Percentiles rank a stretch among this genome's conserved stretches.
Evolutionary conservation across 139 green algal species (phyloP).

Genomic region (Chlorella sp.): DNA sequence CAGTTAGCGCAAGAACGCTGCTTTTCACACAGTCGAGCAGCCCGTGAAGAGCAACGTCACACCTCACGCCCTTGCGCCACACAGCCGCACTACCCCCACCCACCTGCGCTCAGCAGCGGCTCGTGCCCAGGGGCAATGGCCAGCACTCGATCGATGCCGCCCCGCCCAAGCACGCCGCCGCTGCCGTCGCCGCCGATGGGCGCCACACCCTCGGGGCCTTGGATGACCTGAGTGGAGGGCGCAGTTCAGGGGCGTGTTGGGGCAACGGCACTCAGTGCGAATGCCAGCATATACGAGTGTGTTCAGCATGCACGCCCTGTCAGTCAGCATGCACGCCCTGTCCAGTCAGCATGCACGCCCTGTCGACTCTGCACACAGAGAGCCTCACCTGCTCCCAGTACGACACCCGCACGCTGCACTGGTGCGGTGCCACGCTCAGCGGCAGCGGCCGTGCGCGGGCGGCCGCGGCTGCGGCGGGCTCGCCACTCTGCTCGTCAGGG

Average conservation of each 20-base stretch:
- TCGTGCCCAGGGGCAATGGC: conserved; percentile 52
- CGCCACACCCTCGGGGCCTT: conserved; percentile 48
- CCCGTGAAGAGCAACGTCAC: neutral
- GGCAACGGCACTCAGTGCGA: no score
- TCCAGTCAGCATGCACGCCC: no score
- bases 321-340: no score
- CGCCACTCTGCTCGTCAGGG: conserved; percentile 1
- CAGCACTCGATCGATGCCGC: conserved; percentile 59
- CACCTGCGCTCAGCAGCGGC: conserved; percentile 18
- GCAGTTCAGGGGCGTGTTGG: no score
- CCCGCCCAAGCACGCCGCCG: conserved; percentile 57
- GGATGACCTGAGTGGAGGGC: conserved; percentile 11
- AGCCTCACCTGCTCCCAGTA: conserved; percentile 46
- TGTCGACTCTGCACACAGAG: no score
- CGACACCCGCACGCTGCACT: conserved; percentile 35
- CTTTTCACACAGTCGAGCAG: neutral
- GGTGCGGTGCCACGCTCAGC: conserved; percentile 18
- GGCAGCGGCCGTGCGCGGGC: conserved; percentile 26
- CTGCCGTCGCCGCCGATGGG: conserved; percentile 53
- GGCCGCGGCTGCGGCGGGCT: neutral
- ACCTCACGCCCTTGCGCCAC: no score
- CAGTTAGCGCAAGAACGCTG: no score
- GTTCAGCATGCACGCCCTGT: no score
- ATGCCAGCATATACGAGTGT: no score
- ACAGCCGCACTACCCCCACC: no score